Evolutionary conservation across 805 yeast species (phyloP).

Genomic region (Ogataea pini): DNA sequence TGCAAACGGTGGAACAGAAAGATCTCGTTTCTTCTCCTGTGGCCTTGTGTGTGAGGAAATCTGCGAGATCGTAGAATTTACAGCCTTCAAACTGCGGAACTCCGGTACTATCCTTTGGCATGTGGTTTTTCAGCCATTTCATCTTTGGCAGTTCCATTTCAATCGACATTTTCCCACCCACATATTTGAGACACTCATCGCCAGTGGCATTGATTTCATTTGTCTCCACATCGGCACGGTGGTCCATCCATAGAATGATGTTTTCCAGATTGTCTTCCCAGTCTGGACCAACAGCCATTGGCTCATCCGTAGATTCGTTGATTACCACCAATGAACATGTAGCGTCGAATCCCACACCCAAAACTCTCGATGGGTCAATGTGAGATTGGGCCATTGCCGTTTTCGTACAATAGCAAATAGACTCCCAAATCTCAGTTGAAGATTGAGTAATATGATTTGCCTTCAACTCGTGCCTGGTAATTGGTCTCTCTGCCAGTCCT

Average conservation of each 20-base stretch:
- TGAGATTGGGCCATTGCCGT: conserved; percentile 73
- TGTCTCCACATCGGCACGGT: conserved; percentile 85
- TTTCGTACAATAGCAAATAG: conserved; percentile 79
- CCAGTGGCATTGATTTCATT: conserved; percentile 75
- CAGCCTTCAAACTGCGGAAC: conserved; percentile 48
- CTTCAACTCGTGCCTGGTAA: conserved; percentile 72
- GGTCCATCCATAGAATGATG: conserved; percentile 97
- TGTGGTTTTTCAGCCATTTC: conserved; percentile 89
- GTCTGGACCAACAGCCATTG: conserved; percentile 92
- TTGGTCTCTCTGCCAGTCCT: conserved; percentile 76
- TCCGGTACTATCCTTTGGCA: conserved; percentile 51
- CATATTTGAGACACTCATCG: conserved; percentile 81
- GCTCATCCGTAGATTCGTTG: conserved; percentile 60
- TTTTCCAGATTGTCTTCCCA: conserved; percentile 72
- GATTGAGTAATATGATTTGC: conserved; percentile 81
- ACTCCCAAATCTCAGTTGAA: conserved; percentile 88
- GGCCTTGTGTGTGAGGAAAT: conserved; percentile 87
- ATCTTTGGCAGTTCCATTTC: conserved; percentile 98
- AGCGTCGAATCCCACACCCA: conserved; percentile 95
- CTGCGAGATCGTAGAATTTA: conserved; percentile 91
- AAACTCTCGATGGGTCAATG: conserved; percentile 63
- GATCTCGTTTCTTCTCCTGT: conserved; percentile 87
- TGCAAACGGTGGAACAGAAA: conserved; percentile 88
- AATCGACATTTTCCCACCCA: conserved; percentile 96
- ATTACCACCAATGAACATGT: conserved; percentile 92